These are phyloP conservation scores for Aspergillus floridensis DNA, from an alignment of 2,329 filamentous ascomycete genomes.

Conservation along the genomic window DNA sequence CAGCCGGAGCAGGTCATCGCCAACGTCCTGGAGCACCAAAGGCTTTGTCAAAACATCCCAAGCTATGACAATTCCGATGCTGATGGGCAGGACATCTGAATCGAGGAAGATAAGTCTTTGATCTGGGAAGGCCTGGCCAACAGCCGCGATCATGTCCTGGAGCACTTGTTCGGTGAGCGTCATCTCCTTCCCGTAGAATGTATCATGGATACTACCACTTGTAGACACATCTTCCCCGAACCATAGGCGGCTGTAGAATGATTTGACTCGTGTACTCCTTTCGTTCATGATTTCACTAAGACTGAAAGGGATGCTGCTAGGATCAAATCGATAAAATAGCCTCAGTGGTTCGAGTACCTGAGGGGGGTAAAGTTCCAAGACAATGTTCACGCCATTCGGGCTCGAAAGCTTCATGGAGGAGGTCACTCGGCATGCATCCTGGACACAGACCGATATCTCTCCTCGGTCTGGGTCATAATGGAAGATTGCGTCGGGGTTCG, in stretches of 20 bases:
- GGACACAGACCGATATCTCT: slow-evolving; percentile 5
- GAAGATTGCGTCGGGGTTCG: neutral
- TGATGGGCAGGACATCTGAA: slow-evolving; percentile 13
- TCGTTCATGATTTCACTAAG: slow-evolving; percentile 90
- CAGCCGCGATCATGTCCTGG: slow-evolving; percentile 54
- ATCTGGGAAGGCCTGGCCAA: slow-evolving; percentile 14
- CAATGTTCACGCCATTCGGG: slow-evolving; percentile 12
- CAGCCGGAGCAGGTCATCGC: slow-evolving; percentile 16
- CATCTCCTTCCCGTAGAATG: slow-evolving; percentile 66
- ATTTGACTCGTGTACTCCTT: slow-evolving; percentile 93
- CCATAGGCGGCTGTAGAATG: slow-evolving; percentile 96
- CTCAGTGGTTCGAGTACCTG: slow-evolving; percentile 53
- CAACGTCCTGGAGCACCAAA: slow-evolving; percentile 4
- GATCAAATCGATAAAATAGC: slow-evolving; percentile 85
- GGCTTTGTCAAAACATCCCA: slow-evolving; percentile 18
- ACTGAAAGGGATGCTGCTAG: slow-evolving; percentile 83
- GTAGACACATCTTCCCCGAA: slow-evolving; percentile 78
- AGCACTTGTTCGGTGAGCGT: slow-evolving; percentile 51
- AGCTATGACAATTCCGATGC: slow-evolving; percentile 14
- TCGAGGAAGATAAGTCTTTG: slow-evolving; percentile 4
- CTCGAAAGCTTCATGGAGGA: slow-evolving; percentile 9
- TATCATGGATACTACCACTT: slow-evolving; percentile 67
- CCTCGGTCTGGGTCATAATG: slow-evolving; percentile 3
- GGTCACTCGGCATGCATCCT: neutral
- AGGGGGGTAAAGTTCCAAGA: slow-evolving; percentile 7